Conservation (phyloP, 805 yeast species). For the Candida odintsovae region DNA sequence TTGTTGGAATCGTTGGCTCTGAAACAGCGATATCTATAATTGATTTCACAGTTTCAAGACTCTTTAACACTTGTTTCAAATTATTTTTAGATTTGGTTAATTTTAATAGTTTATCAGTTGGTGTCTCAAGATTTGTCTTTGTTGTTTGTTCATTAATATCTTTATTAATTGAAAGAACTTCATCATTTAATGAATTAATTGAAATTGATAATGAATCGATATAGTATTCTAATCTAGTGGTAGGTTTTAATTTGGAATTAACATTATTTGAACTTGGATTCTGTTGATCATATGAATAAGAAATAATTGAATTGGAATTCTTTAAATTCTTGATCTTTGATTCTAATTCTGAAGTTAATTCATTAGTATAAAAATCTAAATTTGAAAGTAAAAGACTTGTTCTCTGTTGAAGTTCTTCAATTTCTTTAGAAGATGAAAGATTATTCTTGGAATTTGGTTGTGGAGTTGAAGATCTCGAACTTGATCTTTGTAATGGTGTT, state of each 20-base stretch:
- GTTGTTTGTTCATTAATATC: not conserved
- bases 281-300: conserved; percentile 29
- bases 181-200: conserved; percentile 48
- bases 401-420: conserved; percentile 37
- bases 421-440: conserved; percentile 24
- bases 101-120: conserved; percentile 33
- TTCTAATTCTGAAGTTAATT: conserved; percentile 49
- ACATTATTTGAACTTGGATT: conserved; percentile 9
- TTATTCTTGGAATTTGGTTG: conserved; percentile 2
- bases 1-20: conserved; percentile 2
- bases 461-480: conserved; percentile 26
- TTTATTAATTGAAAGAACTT: conserved; percentile 26
- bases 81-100: conserved; percentile 41
- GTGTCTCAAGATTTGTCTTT: not conserved
- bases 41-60: conserved; percentile 40
- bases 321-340: conserved; percentile 42
- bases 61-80: conserved; percentile 38
- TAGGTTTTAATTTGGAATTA: conserved; percentile 30
- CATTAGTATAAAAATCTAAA: conserved; percentile 57
- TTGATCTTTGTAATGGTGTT: conserved; percentile 1
- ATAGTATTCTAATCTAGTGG: conserved; percentile 61
- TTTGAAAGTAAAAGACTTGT: conserved; percentile 50
- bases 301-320: conserved; percentile 44
- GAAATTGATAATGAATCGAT: conserved; percentile 55
- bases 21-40: conserved; percentile 28